Conservation (phyloP, 768 basidiomycete species). For the Amyloporia xantha region DNA sequence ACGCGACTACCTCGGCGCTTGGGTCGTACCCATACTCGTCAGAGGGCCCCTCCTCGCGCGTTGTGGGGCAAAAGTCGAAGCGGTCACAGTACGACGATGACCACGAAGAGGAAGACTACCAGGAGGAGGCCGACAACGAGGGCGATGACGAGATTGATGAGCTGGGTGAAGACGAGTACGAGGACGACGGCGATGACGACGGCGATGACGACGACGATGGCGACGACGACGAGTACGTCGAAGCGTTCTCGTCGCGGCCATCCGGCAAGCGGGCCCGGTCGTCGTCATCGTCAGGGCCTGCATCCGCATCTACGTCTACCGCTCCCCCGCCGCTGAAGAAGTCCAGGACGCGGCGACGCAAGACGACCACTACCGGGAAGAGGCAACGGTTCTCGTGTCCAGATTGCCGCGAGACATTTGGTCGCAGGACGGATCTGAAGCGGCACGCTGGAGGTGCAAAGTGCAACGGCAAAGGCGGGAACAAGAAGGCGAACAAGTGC, state of each 20-base stretch:
- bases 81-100: background rate
- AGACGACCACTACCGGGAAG: background rate
- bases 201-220: constrained; percentile 7
- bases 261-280: background rate
- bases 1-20: background rate
- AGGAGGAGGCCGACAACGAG: constrained; percentile 2
- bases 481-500: background rate
- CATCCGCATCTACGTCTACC: background rate
- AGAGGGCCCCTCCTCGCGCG: background rate
- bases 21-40: background rate
- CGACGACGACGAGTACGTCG: background rate
- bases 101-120: constrained; percentile 2
- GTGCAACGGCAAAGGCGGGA: constrained; percentile 3
- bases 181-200: too few species aligned
- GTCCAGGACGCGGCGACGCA: background rate
- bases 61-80: background rate
- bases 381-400: background rate
- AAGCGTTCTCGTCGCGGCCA: background rate
- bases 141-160: background rate
- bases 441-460: constrained; percentile 5
- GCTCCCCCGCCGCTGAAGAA: too few species aligned
- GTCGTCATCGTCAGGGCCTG: too few species aligned
- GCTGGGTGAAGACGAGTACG: constrained; percentile 4
- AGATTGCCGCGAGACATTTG: constrained; percentile 1
- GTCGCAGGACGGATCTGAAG: constrained; percentile 4